phyloP scores from a whole-genome alignment of 1,139 yeast species.

The Yamadazyma dendronema region DNA sequence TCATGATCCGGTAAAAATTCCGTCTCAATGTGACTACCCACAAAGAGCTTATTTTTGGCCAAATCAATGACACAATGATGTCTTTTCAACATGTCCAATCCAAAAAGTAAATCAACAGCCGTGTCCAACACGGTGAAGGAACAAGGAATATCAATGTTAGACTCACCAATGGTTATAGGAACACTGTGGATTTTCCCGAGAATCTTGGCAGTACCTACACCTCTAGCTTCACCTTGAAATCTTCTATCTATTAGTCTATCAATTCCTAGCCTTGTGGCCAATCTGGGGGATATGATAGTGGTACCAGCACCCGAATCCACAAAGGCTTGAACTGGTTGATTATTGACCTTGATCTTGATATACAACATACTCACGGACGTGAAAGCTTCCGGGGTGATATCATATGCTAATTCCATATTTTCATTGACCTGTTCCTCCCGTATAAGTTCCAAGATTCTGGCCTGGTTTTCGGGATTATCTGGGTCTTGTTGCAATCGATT shows the following conservation, averaged over 20 bases:
- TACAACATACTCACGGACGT: conserved; percentile 81
- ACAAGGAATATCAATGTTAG: conserved; percentile 58
- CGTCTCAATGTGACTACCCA: conserved; percentile 69
- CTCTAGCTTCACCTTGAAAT: conserved; percentile 79
- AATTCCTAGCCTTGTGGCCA: conserved; percentile 74
- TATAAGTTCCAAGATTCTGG: conserved; percentile 63
- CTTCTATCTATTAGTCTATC: conserved; percentile 76
- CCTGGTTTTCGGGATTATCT: conserved; percentile 71
- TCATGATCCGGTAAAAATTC: conserved; percentile 74
- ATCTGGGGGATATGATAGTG: conserved; percentile 73
- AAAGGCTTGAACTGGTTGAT: conserved; percentile 81
- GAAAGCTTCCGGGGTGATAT: conserved; percentile 87
- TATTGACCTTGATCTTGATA: conserved; percentile 74
- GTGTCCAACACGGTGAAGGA: conserved; percentile 81
- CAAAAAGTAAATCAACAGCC: conserved; percentile 64
- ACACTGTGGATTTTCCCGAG: conserved; percentile 87
- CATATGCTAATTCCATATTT: conserved; percentile 75
- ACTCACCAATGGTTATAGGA: conserved; percentile 72
- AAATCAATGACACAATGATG: conserved; percentile 84
- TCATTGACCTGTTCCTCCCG: conserved; percentile 75
- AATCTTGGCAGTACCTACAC: conserved; percentile 83
- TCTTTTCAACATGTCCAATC: conserved; percentile 80
- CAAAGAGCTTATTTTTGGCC: conserved; percentile 59
- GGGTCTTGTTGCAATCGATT: conserved; percentile 56
- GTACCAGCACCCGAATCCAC: conserved; percentile 96